A percentile compares a stretch with the other conserved stretches of the same genome.
phyloP scores from a whole-genome alignment of 805 yeast genomes.

The Candida tallmaniae region DNA sequence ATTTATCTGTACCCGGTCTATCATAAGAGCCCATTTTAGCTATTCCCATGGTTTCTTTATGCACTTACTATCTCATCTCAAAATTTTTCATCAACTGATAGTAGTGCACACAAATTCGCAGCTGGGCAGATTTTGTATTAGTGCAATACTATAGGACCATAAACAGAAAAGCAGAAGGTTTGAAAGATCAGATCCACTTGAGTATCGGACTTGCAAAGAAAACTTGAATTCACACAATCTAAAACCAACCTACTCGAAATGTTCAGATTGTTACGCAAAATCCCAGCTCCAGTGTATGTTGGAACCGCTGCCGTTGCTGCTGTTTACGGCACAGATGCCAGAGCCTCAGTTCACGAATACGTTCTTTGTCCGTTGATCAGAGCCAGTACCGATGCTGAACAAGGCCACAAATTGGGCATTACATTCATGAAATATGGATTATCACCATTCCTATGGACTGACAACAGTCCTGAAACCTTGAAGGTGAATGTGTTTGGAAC shows the following conservation, averaged over 20 bases:
- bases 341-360: constrained; percentile 80
- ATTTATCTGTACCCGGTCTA: constrained; percentile 22
- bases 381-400: constrained; percentile 71
- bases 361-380: constrained; percentile 75
- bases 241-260: too few species aligned
- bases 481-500: constrained; percentile 62
- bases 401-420: constrained; percentile 77
- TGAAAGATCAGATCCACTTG: too few species aligned
- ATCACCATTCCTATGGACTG: constrained; percentile 56
- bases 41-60: constrained; percentile 11
- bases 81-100: constrained; percentile 4
- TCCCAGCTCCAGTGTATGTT: too few species aligned
- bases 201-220: too few species aligned
- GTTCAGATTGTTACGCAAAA: too few species aligned
- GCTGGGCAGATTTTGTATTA: too few species aligned
- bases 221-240: too few species aligned
- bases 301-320: constrained; percentile 43
- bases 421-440: constrained; percentile 63
- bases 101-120: too few species aligned
- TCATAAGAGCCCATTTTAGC: constrained; percentile 18
- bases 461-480: constrained; percentile 44
- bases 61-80: constrained; percentile 2
- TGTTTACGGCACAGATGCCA: constrained; percentile 62
- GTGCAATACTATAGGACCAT: too few species aligned
- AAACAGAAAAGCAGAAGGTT: too few species aligned